phyloP scores from a whole-genome alignment of 2,329 filamentous ascomycete genomes.

The Phialocephala subalpina region DNA sequence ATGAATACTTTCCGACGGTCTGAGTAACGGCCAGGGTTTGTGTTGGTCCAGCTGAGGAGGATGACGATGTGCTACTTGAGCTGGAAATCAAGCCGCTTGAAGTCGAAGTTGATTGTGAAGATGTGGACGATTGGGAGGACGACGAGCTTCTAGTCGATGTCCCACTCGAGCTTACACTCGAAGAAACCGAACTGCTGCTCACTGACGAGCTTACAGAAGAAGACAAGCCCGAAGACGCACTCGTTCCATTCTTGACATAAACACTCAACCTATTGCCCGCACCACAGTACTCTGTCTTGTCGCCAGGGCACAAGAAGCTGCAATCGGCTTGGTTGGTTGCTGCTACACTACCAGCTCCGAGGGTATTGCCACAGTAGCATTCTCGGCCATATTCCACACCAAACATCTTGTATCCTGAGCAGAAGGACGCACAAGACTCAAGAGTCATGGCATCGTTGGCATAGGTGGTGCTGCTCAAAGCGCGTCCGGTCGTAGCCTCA shows the following conservation, averaged over 20 bases:
- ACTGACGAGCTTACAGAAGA: too few relatives aligned
- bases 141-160: too few relatives aligned
- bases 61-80: slow-evolving; percentile 6
- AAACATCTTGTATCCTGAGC: slow-evolving; percentile 43
- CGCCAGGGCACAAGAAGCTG: slow-evolving; percentile 35
- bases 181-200: too few relatives aligned
- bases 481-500: slow-evolving; percentile 39
- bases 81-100: neutral
- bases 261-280: slow-evolving; percentile 27
- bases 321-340: slow-evolving; percentile 37
- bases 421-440: slow-evolving; percentile 44
- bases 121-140: neutral
- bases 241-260: neutral
- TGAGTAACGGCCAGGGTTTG: slow-evolving; percentile 30
- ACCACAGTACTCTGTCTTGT: slow-evolving; percentile 43
- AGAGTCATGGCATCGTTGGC: slow-evolving; percentile 44
- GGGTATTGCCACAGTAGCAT: slow-evolving; percentile 45
- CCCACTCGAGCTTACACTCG: neutral
- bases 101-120: neutral
- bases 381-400: slow-evolving; percentile 50
- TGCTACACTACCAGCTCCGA: slow-evolving; percentile 33
- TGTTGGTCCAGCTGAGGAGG: slow-evolving; percentile 24
- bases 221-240: too few relatives aligned
- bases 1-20: slow-evolving; percentile 34
- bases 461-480: slow-evolving; percentile 35